Evolutionary conservation across 176 grass and related monocot species (phyloP).

Genomic region (Alloteropsis semialata): DNA sequence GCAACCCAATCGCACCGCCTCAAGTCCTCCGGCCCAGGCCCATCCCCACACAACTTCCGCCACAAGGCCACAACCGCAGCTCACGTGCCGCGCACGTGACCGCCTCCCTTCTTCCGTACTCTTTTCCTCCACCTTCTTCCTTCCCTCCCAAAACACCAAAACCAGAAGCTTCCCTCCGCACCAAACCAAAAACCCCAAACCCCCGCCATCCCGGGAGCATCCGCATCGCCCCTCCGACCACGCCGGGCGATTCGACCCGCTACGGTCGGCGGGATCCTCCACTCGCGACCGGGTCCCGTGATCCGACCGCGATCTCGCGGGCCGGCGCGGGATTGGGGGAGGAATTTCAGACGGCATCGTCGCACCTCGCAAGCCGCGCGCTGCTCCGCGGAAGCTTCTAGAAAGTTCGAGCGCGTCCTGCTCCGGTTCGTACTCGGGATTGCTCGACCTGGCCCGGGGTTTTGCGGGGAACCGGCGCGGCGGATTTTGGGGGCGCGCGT

Average conservation of each 20-base stretch:
- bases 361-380: not conserved
- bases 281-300: not conserved
- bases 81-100: conserved; percentile 14
- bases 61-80: not conserved
- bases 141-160: conserved; percentile 36
- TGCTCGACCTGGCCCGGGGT: not conserved
- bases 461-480: not conserved
- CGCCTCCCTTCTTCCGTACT: not conserved
- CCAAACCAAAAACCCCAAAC: conserved; percentile 43
- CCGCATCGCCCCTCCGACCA: not conserved
- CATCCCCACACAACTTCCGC: not conserved
- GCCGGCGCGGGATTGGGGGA: conserved; percentile 16
- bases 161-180: conserved; percentile 7
- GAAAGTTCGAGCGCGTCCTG: not conserved
- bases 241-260: not conserved
- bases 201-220: not conserved
- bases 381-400: conserved; percentile 22
- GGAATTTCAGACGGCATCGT: not conserved
- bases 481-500: conserved; percentile 3
- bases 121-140: not conserved
- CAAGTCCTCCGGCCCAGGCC: not conserved
- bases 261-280: not conserved
- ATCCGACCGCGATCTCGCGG: not conserved
- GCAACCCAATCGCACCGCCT: not conserved
- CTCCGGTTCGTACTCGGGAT: not conserved